Base-by-base conservation (phyloP, 306 rosid genomes). In the Prunus mira region DNA sequence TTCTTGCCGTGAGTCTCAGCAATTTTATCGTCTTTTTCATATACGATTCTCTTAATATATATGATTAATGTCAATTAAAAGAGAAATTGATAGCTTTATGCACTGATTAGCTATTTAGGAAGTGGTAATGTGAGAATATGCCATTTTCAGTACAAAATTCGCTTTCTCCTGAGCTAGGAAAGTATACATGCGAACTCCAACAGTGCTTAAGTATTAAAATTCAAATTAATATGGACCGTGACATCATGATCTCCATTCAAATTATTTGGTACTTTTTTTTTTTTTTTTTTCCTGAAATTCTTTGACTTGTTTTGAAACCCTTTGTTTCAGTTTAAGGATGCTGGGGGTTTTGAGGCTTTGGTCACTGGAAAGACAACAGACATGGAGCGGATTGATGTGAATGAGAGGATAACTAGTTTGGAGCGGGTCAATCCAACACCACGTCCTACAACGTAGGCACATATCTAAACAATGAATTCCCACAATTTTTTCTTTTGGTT, bases 371-470 rank as follows among this genome's bases (percentile, higher is more conserved):
- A 86, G 89, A 88, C 89, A 17, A 87, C 91, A 5, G 98, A 88
- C 27, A 69, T 88, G 86, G 96, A 91, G 62, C 89, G 80, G 65
- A 89, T 96, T 80, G 99, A 96, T 79, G 98, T 92, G 78, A 96
- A 86, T 82, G 98, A 96, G 82, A 91, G 98, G 89, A 92, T 96
- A 78, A 96, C 91, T 50, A 86, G 88, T 76, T 93, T 96, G 81
- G 98, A 96, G 88, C 86, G 98, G 55, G 96, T 96, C 82, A 96
- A 92, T 89, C 98, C 99, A 41, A 86, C 98, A 15, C 93, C 97
- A 49, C 95, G 98, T 43, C 99, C 99, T 68, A 91, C 98, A 12
- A 96, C 99, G 98, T 96, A 82, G 79, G 92, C 61, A 78, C 69
- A 69, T 51, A 20, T 62, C 69, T 4, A 30, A 76, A 57, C 75